Base-by-base conservation (phyloP, 805 yeast species). In the Kazachstania viticola region DNA sequence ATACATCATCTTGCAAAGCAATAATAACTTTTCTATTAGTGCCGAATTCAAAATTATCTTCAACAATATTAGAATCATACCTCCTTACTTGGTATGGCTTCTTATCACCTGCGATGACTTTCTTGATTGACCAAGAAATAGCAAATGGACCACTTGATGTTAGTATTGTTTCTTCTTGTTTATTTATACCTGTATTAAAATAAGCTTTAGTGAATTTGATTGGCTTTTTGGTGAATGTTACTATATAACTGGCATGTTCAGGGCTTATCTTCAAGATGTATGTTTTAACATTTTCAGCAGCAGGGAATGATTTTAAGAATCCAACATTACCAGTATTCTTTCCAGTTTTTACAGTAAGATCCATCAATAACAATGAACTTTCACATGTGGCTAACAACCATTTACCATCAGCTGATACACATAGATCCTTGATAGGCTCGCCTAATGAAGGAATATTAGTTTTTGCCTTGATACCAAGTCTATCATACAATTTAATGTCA, bases 111-210 rank as follows among this genome's bases (percentile, higher is more conserved):
- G 60, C 58, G 27, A 77, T 49, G 11, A 79, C 63, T 38, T 75
- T 71, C 41, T 61, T 66, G 49, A 85, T 54, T 9, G 79, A 74
- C 95, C 95, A 85, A 1, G 80, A 67, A 15, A 85, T 69, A 16
- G 84, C 79, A 54, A 73, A 85, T 14, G 87, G 88, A 2, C 95
- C 95, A 2, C 78, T 64, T 4, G 88, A 74, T 1, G 94, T 69
- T 16, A 83, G 74, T 31, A 85, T 79, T 2, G 77, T 65, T 14
- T 79, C 74, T 48, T 79, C 91, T 38, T 69, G 71, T 17, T 71
- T 51, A 30, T 67, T 65, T n/a, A 71, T 34, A 26, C 84, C 84
- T 17, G 78, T 65, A 53, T 85, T 81, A 65, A 85, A 85, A 42
- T 70, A 69, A 4, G 94, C 95, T 35, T 67, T 66, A 3, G 91